Evolutionary conservation across 768 basidiomycete genomes (phyloP).

Genomic region (Saitozyma podzolica): DNA sequence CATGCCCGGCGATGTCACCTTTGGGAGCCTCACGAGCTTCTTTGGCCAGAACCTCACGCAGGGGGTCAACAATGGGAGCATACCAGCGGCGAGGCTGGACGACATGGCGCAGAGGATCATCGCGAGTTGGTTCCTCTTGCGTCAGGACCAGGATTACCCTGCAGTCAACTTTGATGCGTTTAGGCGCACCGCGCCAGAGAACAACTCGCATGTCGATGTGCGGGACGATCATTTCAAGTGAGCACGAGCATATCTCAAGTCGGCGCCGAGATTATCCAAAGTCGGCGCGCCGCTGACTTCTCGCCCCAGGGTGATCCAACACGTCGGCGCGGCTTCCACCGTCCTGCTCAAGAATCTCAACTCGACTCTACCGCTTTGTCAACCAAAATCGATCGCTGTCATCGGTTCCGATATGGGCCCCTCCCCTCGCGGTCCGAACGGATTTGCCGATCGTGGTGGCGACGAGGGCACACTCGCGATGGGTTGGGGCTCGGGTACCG

Average conservation of each 20-base stretch:
- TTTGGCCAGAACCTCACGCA: constrained; percentile 68
- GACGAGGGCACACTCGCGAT: constrained; percentile 67
- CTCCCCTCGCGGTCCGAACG: constrained; percentile 67
- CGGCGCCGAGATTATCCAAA: neutral
- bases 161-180: constrained; percentile 66
- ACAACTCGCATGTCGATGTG: constrained; percentile 58
- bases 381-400: constrained; percentile 60
- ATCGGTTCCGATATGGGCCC: constrained; percentile 66
- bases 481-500: constrained; percentile 91
- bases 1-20: constrained; percentile 54
- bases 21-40: constrained; percentile 52
- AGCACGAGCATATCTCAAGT: constrained; percentile 4
- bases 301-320: constrained; percentile 58
- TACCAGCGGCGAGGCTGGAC: constrained; percentile 57
- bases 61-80: constrained; percentile 70
- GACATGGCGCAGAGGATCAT: constrained; percentile 73
- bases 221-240: constrained; percentile 65
- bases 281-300: neutral
- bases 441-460: constrained; percentile 64
- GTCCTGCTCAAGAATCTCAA: constrained; percentile 74
- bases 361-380: constrained; percentile 61
- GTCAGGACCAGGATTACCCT: constrained; percentile 60
- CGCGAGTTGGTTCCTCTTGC: constrained; percentile 55
- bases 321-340: constrained; percentile 71
- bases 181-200: constrained; percentile 20